Conservation (phyloP, 441 rosid species). For the Viola pubescens region DNA sequence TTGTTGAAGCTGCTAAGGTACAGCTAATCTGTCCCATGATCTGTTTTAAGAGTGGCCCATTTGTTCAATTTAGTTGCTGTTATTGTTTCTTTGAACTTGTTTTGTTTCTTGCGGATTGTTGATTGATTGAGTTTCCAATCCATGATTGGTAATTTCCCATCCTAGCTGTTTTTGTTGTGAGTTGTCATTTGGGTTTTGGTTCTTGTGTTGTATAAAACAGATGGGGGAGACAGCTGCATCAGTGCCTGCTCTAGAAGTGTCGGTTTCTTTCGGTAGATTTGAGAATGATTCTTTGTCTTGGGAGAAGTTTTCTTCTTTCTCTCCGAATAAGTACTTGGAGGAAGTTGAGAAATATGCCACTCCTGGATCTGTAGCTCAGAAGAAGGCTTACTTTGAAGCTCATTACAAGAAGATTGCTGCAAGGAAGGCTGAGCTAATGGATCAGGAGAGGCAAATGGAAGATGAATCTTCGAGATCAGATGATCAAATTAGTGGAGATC, state of each 20-base stretch:
- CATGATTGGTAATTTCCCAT: slow-evolving; percentile 10
- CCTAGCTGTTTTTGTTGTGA: slow-evolving; percentile 13
- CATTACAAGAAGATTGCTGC: slow-evolving; percentile 91
- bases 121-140: no score
- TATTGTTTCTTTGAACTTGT: slow-evolving; percentile 14
- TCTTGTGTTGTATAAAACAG: slow-evolving; percentile 34
- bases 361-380: slow-evolving; percentile 93
- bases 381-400: slow-evolving; percentile 91
- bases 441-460: slow-evolving; percentile 58
- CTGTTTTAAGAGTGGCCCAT: slow-evolving; percentile 17
- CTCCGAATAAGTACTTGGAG: slow-evolving; percentile 91
- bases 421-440: slow-evolving; percentile 66
- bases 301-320: slow-evolving; percentile 94
- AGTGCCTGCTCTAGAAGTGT: slow-evolving; percentile 52
- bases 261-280: slow-evolving; percentile 92
- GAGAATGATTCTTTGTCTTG: slow-evolving; percentile 91
- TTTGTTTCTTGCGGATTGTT: no score
- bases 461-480: slow-evolving; percentile 23
- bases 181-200: slow-evolving; percentile 29
- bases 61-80: slow-evolving; percentile 19
- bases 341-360: slow-evolving; percentile 95
- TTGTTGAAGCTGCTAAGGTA: slow-evolving; percentile 55
- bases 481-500: slow-evolving; percentile 29
- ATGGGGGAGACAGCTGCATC: slow-evolving; percentile 40
- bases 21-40: slow-evolving; percentile 25